Percentiles rank a stretch among this genome's conserved stretches.
These are phyloP conservation scores for Gossypium schwendimanii DNA, from an alignment of 441 rosid species.

Conservation along the genomic window DNA sequence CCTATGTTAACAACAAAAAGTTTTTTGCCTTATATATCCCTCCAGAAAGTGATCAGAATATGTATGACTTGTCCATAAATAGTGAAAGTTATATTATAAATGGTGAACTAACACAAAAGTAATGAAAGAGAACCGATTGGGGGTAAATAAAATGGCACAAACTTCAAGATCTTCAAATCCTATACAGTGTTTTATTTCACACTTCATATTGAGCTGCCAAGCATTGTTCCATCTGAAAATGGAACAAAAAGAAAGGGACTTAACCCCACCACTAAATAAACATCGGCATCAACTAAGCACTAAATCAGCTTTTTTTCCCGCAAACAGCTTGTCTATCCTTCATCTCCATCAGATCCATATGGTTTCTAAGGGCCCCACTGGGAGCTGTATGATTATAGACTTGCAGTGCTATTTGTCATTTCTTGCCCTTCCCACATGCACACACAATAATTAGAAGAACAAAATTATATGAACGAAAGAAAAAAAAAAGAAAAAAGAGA, in stretches of 20 bases:
- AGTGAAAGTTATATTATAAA: no score
- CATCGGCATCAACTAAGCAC: neutral
- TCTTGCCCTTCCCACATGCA: neutral
- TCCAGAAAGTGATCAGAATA: no score
- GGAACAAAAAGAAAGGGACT: neutral
- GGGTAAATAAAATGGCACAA: neutral
- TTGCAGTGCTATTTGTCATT: no score
- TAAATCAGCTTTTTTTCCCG: neutral
- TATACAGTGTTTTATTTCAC: neutral
- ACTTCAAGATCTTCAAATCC: slow-evolving; percentile 5
- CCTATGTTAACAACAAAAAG: no score
- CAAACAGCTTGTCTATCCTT: neutral
- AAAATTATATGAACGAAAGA: neutral
- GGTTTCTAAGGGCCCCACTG: neutral
- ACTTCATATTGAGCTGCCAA: neutral
- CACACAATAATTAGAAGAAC: neutral
- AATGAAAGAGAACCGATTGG: no score
- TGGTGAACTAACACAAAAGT: no score
- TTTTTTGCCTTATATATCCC: no score
- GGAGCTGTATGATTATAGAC: neutral
- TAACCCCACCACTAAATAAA: slow-evolving; percentile 1
- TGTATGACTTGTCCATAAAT: no score
- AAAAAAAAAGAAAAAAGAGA: neutral
- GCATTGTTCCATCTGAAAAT: neutral
- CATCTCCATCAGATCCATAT: neutral